Evolutionary conservation across 768 basidiomycete species (phyloP).

Genomic region (Boletus sp.): DNA sequence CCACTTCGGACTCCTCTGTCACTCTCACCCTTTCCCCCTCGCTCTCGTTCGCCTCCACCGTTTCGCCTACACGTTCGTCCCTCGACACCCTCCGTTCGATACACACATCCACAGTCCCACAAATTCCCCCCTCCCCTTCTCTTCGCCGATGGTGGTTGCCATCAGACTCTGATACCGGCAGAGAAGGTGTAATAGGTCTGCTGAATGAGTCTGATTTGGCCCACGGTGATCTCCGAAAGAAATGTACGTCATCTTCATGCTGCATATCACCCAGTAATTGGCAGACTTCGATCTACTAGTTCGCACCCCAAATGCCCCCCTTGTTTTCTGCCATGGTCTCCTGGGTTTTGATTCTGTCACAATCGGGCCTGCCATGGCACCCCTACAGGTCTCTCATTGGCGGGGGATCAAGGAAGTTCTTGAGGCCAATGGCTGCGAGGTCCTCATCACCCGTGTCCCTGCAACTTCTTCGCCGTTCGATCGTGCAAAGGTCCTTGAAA

Average conservation of each 20-base stretch:
- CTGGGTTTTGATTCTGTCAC: conserved; percentile 86
- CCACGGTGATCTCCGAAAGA: conserved; percentile 44
- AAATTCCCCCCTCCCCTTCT: conserved; percentile 21
- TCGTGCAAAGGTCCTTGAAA: conserved; percentile 85
- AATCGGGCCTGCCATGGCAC: conserved; percentile 71
- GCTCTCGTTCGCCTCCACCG: conserved; percentile 23
- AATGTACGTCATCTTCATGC: conserved; percentile 49
- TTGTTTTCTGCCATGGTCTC: conserved; percentile 95
- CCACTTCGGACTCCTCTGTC: conserved; percentile 19
- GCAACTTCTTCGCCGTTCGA: conserved; percentile 87
- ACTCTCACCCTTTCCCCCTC: conserved; percentile 13
- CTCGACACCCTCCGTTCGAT: conserved; percentile 55
- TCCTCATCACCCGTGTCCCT: conserved; percentile 91
- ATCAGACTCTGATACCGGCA: conserved; percentile 36
- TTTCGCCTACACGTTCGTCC: conserved; percentile 41
- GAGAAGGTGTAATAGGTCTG: conserved; percentile 42
- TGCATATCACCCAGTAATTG: not conserved
- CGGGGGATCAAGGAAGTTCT: conserved; percentile 93
- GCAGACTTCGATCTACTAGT: conserved; percentile 41
- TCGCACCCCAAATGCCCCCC: conserved; percentile 72
- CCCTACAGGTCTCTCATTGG: conserved; percentile 92
- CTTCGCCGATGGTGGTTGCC: conserved; percentile 50
- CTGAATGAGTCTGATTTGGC: conserved; percentile 47
- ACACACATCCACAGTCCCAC: conserved; percentile 29
- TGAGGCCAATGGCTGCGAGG: conserved; percentile 82